phyloP scores from a whole-genome alignment of 495 filamentous ascomycete genomes.

The Penicillium longicatenatum region DNA sequence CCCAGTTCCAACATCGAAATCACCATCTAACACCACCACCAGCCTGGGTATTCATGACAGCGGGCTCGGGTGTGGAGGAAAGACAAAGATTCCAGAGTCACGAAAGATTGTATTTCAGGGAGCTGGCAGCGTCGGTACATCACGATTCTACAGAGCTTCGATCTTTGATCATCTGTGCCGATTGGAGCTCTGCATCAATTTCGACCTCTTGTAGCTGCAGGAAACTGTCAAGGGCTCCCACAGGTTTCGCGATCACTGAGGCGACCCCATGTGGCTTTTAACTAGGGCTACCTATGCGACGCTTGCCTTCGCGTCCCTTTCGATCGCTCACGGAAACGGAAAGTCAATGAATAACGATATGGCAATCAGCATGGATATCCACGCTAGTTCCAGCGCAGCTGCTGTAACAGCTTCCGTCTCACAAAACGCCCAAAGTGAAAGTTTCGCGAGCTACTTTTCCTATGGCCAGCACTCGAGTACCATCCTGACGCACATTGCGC shows the following conservation, averaged over 20 bases:
- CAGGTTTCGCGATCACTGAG: not conserved
- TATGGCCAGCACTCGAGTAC: conserved; percentile 63
- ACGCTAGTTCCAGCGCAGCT: conserved; percentile 19
- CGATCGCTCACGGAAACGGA: conserved; percentile 39
- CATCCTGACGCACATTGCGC: conserved; percentile 75
- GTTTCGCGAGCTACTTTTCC: conserved; percentile 73
- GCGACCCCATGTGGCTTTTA: too few relatives aligned
- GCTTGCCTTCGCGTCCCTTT: conserved; percentile 33
- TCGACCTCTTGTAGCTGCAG: not conserved
- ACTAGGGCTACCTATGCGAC: conserved; percentile 27
- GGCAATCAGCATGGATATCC: conserved; percentile 37
- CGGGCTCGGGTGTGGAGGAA: not conserved
- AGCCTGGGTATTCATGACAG: not conserved
- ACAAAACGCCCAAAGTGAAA: conserved; percentile 10
- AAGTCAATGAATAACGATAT: conserved; percentile 36
- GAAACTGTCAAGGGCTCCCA: too few relatives aligned
- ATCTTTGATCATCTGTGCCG: not conserved
- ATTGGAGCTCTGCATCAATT: not conserved
- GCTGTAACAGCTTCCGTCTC: conserved; percentile 20
- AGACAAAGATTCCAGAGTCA: not conserved
- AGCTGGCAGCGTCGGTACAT: not conserved
- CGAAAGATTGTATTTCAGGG: not conserved
- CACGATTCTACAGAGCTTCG: not conserved
- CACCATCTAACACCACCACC: not conserved
- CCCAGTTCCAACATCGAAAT: too few relatives aligned